phyloP scores from a whole-genome alignment of 2,329 filamentous ascomycete species.

The Tolypocladium inflatum region DNA sequence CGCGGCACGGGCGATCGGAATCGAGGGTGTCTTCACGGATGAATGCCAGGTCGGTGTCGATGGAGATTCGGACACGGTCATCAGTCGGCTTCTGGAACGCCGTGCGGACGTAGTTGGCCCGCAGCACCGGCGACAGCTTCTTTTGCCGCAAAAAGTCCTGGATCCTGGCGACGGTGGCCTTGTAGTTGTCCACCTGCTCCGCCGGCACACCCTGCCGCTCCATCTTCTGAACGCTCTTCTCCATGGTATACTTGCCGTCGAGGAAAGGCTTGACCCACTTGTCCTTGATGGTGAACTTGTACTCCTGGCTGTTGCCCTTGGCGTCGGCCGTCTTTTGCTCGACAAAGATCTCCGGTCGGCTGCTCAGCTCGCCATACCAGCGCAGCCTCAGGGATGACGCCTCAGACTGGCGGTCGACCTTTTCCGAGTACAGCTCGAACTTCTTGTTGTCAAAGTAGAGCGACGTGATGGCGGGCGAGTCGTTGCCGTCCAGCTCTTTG shows the following conservation, averaged over 20 bases:
- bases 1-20: constrained; percentile 73
- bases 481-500: constrained; percentile 68
- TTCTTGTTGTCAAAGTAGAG: constrained; percentile 88
- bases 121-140: constrained; percentile 71
- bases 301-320: constrained; percentile 68
- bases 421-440: constrained; percentile 79
- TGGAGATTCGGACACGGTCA: constrained; percentile 79
- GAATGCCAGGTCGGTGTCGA: constrained; percentile 86
- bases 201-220: constrained; percentile 62
- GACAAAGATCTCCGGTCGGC: constrained; percentile 70
- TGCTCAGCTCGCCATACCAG: constrained; percentile 80
- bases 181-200: constrained; percentile 59
- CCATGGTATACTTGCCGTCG: constrained; percentile 79
- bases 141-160: constrained; percentile 71
- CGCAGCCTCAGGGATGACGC: constrained; percentile 77
- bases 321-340: constrained; percentile 84
- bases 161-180: constrained; percentile 63
- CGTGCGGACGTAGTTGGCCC: constrained; percentile 88
- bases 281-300: constrained; percentile 78
- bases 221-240: constrained; percentile 83
- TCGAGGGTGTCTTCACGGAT: constrained; percentile 76
- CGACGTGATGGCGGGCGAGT: constrained; percentile 88
- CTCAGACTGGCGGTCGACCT: constrained; percentile 66
- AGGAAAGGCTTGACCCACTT: constrained; percentile 89
- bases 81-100: constrained; percentile 96